These are phyloP conservation scores for Suillus clintonianus DNA, from an alignment of 768 basidiomycete genomes.

Conservation along the genomic window DNA sequence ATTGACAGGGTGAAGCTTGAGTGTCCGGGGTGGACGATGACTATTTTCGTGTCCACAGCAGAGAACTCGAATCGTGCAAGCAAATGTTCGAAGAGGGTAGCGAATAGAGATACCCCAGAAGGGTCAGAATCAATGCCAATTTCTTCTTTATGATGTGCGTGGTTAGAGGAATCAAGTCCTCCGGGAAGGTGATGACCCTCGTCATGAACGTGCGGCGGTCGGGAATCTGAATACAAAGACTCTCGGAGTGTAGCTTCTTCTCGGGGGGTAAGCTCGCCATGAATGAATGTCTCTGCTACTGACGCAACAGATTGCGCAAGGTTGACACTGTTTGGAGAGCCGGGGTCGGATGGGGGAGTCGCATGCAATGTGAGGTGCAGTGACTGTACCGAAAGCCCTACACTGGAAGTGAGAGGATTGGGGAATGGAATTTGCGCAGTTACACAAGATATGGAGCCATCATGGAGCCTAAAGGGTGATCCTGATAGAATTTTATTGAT, in stretches of 20 bases:
- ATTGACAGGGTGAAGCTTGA: conserved; percentile 63
- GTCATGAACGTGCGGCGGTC: conserved; percentile 29
- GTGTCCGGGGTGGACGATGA: conserved; percentile 64
- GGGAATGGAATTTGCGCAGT: conserved; percentile 84
- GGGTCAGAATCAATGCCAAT: conserved; percentile 54
- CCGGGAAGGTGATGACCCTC: conserved; percentile 60
- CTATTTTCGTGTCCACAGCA: conserved; percentile 65
- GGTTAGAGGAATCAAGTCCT: conserved; percentile 58
- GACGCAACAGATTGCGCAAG: conserved; percentile 79
- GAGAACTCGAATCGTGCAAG: conserved; percentile 80
- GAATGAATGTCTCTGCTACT: conserved; percentile 85
- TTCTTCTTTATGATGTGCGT: conserved; percentile 21
- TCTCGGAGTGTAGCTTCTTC: conserved; percentile 74
- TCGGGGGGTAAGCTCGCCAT: conserved; percentile 71
- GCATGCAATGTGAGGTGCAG: conserved; percentile 69
- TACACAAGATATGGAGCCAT: conserved; percentile 74
- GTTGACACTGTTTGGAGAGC: conserved; percentile 34
- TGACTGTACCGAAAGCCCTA: conserved; percentile 70
- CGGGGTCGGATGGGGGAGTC: conserved; percentile 12
- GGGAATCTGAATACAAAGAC: conserved; percentile 57
- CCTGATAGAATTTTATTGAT: conserved; percentile 70
- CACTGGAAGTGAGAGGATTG: conserved; percentile 73
- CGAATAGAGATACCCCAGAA: conserved; percentile 77
- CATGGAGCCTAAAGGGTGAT: conserved; percentile 66
- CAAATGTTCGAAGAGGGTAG: conserved; percentile 76